phyloP scores from a whole-genome alignment of 1,284 basidiomycete species.

The Sporisorium iseilematis-ciliati region DNA sequence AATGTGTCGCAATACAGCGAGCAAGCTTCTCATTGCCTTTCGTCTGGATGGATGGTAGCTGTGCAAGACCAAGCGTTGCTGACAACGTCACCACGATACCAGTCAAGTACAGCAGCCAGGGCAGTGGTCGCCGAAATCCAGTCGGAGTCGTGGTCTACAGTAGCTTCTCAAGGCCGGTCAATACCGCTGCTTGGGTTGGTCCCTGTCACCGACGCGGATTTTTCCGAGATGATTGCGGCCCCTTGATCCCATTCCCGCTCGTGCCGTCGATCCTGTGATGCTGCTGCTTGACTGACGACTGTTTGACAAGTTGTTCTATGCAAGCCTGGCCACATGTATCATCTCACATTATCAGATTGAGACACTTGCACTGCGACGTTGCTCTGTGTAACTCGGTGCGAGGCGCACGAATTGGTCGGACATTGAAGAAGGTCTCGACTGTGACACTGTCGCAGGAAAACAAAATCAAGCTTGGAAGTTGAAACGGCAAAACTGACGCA shows the following conservation, averaged over 20 bases:
- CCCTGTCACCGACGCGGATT: slow-evolving; percentile 19
- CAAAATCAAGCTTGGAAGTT: slow-evolving; percentile 13
- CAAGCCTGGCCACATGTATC: too few relatives aligned
- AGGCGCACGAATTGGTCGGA: slow-evolving; percentile 1
- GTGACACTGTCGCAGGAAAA: not conserved
- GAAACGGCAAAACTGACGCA: slow-evolving; percentile 19
- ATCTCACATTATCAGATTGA: not conserved
- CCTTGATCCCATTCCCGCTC: not conserved
- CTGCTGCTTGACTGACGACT: too few relatives aligned
- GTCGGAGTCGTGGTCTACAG: not conserved
- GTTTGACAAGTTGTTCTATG: too few relatives aligned
- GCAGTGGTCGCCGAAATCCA: not conserved
- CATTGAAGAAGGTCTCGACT: slow-evolving; percentile 3
- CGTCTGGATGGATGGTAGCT: not conserved
- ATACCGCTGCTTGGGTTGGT: slow-evolving; percentile 26
- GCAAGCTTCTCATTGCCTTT: not conserved
- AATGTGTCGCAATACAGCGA: not conserved
- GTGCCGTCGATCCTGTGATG: too few relatives aligned
- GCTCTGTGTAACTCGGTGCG: not conserved
- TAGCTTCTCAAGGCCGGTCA: slow-evolving; percentile 32
- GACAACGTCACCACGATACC: not conserved
- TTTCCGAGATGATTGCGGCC: slow-evolving; percentile 17
- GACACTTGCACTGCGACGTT: not conserved
- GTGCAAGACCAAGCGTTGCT: slow-evolving; percentile 8
- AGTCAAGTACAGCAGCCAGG: not conserved